Base-by-base conservation (phyloP, 352 stramenopile genomes). In the Phytophthora sojae region DNA sequence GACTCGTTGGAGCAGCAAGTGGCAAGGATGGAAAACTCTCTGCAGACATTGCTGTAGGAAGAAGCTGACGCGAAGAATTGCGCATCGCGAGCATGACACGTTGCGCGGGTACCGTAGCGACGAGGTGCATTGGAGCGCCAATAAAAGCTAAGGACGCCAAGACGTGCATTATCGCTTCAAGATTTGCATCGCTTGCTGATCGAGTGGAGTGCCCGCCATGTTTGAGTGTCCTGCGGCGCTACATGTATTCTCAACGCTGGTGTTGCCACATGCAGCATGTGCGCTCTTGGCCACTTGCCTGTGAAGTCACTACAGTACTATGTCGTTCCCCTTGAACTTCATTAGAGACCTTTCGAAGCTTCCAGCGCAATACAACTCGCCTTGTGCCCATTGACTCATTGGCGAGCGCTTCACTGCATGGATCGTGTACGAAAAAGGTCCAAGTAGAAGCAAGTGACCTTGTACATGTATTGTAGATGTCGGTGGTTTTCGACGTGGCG, bases 1-100 rank as follows among this genome's bases (percentile, higher is more conserved):
- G 69, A 73, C 15, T 51, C 37, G 2, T n/a, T 76, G 30, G 69
- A 73, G 45, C 57, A 66, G 23, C 51, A 73, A 4, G 49, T 76
- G 29, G 19, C 56, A 9, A 57, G 1, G 12, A 29, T 76, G 30
- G 59, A 56, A 9, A 59, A 6, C 4, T 66, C 69, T 6, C 21
- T 76, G 7, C 69, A 64, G 15, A 1, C 44, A 17, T n/a, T 75
- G 9, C 5, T 66, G 12, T 49, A 69, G 42, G 17, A 74, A 59
- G 26, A 67, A 78, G 50, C 84, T 84, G 58, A 66, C 80, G 55
- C 25, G 26, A 35, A 61, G 82, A 19, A 2, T 53, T 53, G 9
- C 30, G n/a, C 19, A 53, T 6, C 19, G 3, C 45, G 7, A 53
- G 9, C 45, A 17, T 4, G 9, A 53, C 45, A 53, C n/a, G 45